These are phyloP conservation scores for Lippia alba DNA, from an alignment of 305 asterid species.

Conservation along the genomic window DNA sequence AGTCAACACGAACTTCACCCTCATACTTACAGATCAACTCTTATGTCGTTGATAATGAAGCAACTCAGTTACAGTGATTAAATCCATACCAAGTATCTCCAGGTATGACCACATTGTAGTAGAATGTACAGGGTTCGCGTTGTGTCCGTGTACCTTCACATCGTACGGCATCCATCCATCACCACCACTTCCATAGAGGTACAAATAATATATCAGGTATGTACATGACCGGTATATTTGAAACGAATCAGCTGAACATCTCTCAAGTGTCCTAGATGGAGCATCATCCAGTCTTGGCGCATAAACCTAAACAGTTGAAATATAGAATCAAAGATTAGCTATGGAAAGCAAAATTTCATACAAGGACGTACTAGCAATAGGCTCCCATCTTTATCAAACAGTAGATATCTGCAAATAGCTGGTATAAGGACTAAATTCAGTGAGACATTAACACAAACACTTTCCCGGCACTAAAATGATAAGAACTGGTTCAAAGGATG, in stretches of 20 bases:
- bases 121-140: conserved; percentile 57
- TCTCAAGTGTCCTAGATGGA: conserved; percentile 62
- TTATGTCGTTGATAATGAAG: conserved; percentile 37
- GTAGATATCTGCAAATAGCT: neutral
- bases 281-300: conserved; percentile 87
- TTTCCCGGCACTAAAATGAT: too few relatives aligned
- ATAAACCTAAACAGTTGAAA: conserved; percentile 57
- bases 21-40: conserved; percentile 10
- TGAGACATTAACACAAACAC: too few relatives aligned
- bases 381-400: neutral
- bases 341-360: neutral
- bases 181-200: conserved; percentile 82
- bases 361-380: too few relatives aligned
- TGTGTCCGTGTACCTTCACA: conserved; percentile 65
- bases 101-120: conserved; percentile 71
- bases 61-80: conserved; percentile 52
- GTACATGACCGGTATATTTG: conserved; percentile 80
- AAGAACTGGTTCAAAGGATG: too few relatives aligned
- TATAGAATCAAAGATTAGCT: neutral
- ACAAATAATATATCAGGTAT: conserved; percentile 82
- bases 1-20: neutral
- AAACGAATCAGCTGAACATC: conserved; percentile 79
- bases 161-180: conserved; percentile 93
- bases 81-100: conserved; percentile 75
- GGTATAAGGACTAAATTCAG: too few relatives aligned